These are phyloP conservation scores for Inga laurina DNA, from an alignment of 306 rosid species.

Conservation along the genomic window DNA sequence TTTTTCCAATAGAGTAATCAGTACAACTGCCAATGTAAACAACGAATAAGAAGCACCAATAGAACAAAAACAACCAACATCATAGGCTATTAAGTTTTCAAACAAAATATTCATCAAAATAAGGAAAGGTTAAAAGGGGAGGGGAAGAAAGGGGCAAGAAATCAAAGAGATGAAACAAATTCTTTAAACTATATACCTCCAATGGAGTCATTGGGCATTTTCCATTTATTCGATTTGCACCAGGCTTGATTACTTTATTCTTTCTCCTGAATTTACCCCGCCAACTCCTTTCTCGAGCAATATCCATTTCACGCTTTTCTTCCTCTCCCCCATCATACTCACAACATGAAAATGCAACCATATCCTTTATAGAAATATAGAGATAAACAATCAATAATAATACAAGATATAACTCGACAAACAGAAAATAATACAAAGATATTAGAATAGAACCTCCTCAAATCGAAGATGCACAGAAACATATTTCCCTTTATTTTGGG, in stretches of 20 bases:
- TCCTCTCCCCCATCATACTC: slow-evolving; percentile 94
- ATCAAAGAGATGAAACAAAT: not conserved
- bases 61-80: slow-evolving; percentile 2
- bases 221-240: slow-evolving; percentile 90
- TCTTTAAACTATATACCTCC: slow-evolving; percentile 57
- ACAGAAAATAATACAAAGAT: slow-evolving; percentile 16
- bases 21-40: not conserved
- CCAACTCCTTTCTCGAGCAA: slow-evolving; percentile 97
- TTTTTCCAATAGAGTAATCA: not conserved
- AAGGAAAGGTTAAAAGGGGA: not conserved
- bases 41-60: not conserved
- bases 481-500: slow-evolving; percentile 82
- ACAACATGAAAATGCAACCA: slow-evolving; percentile 99
- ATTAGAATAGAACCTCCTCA: slow-evolving; percentile 73
- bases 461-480: slow-evolving; percentile 97
- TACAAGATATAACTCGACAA: slow-evolving; percentile 24
- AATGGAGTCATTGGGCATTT: slow-evolving; percentile 94
- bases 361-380: slow-evolving; percentile 55
- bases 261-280: slow-evolving; percentile 93
- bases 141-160: not conserved
- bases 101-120: not conserved
- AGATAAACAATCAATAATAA: slow-evolving; percentile 30
- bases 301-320: slow-evolving; percentile 94
- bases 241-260: slow-evolving; percentile 88
- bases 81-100: not conserved